Base-by-base conservation (phyloP, 495 filamentous ascomycete species). In the Hypomontagnella submonticulosa region DNA sequence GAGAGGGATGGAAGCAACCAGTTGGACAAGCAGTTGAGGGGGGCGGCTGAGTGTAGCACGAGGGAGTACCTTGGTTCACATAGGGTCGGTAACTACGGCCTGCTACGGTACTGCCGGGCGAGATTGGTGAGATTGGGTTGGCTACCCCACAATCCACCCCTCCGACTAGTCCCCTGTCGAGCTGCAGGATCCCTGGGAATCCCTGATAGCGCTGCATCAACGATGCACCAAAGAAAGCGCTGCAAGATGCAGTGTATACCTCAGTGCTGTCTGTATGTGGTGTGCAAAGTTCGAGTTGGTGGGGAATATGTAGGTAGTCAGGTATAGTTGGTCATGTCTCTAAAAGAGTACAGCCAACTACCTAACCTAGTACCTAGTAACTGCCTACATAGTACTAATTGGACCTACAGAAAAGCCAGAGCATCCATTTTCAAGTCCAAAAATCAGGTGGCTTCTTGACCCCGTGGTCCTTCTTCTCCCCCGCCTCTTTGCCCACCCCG, bases 51-150 rank as follows among this genome's bases (percentile, higher is more conserved):
- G 60, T 60, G 60, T 61, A 56, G 59, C 49, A 63, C 65, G 65
- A 63, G 54, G 48, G 38, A 54, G 51, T 57, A 59, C 65, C 65
- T 68, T 63, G 58, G 59, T 58, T 61, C 11, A 52, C 8, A 34
- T 50, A 53, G 47, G 59, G 65, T 68, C 53, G 65, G 65, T 68
- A 68, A 30, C 48, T 62, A 68, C 65, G 65, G 59, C 65, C 59
- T 68, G 46, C 66, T 48, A 69, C 59, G 60, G 55, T 63, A 60
- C 27, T 67, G 41, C 57, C 53, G 57, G 47, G 30, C 33, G 19
- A 58, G 54, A 63, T 59, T 69, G 60, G 60, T 55, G 60, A 69
- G 60, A 69, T 69, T 57, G 49, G 65, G 60, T 69, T 69, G 60
- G 66, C 44, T 69, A 69, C 66, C 66, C 66, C 66, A 69, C 66